These are phyloP conservation scores for Salinomyces thailandicus DNA, from an alignment of 2,329 filamentous ascomycete species.

Conservation along the genomic window DNA sequence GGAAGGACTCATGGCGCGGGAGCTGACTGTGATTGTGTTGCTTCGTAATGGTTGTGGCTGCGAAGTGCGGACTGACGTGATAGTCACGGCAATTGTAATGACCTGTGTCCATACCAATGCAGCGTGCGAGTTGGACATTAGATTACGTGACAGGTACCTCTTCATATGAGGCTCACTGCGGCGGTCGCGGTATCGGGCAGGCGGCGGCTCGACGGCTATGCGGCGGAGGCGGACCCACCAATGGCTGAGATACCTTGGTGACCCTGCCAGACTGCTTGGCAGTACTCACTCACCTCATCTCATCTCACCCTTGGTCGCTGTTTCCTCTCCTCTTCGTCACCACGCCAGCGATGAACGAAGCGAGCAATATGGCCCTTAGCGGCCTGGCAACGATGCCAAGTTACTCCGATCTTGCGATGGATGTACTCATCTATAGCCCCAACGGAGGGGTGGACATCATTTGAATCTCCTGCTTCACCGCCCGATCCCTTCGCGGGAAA, in stretches of 20 bases:
- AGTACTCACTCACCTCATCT: too few relatives aligned
- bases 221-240: background rate
- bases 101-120: slow-evolving; percentile 24
- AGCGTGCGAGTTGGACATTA: background rate
- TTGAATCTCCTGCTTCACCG: slow-evolving; percentile 25
- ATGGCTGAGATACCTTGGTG: too few relatives aligned
- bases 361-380: slow-evolving; percentile 1
- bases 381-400: slow-evolving; percentile 5
- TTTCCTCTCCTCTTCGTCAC: slow-evolving; percentile 4
- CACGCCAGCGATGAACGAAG: slow-evolving; percentile 8
- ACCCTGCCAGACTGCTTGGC: too few relatives aligned
- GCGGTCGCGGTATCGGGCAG: too few relatives aligned
- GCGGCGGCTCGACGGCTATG: too few relatives aligned
- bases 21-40: slow-evolving; percentile 2
- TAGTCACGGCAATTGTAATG: slow-evolving; percentile 30
- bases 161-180: too few relatives aligned
- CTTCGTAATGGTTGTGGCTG: slow-evolving; percentile 15
- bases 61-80: slow-evolving; percentile 20
- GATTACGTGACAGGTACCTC: too few relatives aligned
- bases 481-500: slow-evolving; percentile 10
- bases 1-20: slow-evolving; percentile 19
- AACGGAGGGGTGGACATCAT: slow-evolving; percentile 41
- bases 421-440: slow-evolving; percentile 38
- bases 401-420: background rate
- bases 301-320: too few relatives aligned